Base-by-base conservation (phyloP, 371 early-diverging fungal genomes). In the Chytridium lagenaria region DNA sequence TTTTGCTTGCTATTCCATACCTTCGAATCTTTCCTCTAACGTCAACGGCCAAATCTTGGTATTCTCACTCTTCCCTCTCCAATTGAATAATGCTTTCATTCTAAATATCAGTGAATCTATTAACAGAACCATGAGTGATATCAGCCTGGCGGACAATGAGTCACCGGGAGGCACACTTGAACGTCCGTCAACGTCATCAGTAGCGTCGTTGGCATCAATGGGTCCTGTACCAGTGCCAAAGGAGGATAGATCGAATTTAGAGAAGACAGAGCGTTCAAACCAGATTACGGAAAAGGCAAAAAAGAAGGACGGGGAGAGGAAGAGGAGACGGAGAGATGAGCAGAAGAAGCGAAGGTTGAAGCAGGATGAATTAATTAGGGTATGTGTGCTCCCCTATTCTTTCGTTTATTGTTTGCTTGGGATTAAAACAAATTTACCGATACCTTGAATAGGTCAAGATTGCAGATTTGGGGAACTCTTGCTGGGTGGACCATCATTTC, bases 401-500 rank as follows among this genome's bases (percentile, higher is more conserved):
- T 40, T 50, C 40, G 38, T 50, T 50, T 68, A 0, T 22, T 23
- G 12, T 26, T 52, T 5, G 7, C 5, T 52, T n/a, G 55, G 5
- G 5, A 5, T 52, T n/a, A 22, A 5, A 7, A 36, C 10, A 16
- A 36, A 19, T 31, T 30, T 57, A 22, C 34, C 19, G 7, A 23
- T 33, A 15, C 50, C 51, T 0, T 39, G 10, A 68, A 26, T 7
- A 82, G 77, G 92, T 98, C 64, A 99, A 98, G 79, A 95, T 98
- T 76, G 97, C 98, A 10, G 99, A 98, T 86, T 85, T 98, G 49
- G 98, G 99, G 22, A 98, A 97, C 76, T 96, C 99, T n/a, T 97
- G 96, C 77, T 97, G 96, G 95, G 90, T 91, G 1, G 87, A 97
- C 77, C 91, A 95, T 72, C 97, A 97, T 77, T 96, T 96, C 70